Percentiles rank a stretch among this genome's conserved stretches.
Conservation (phyloP, 78 protist genomes). For the Cavenderia fasciculata region DNA sequence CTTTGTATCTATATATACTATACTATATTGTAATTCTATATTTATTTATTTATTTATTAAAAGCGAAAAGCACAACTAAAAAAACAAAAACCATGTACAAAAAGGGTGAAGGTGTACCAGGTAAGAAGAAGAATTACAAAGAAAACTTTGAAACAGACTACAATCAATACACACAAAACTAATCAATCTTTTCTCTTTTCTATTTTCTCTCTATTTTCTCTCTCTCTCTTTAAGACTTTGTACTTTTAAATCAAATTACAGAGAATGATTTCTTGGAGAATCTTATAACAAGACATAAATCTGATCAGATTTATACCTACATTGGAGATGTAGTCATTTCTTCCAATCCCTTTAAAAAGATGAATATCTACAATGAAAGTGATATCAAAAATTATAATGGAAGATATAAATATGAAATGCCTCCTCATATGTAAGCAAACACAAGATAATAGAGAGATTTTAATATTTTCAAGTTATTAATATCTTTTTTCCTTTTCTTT, state of each 20-base stretch:
- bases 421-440: constrained; percentile 75
- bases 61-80: not conserved
- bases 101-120: constrained; percentile 69
- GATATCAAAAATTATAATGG: constrained; percentile 48
- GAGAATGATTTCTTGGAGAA: constrained; percentile 81
- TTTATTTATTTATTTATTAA: not conserved
- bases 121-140: too few species aligned
- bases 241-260: constrained; percentile 74
- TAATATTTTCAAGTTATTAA: not conserved
- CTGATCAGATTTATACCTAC: constrained; percentile 84
- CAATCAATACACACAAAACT: too few species aligned
- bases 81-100: constrained; percentile 40
- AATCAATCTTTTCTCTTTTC: too few species aligned
- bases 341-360: constrained; percentile 90
- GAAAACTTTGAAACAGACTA: too few species aligned
- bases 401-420: constrained; percentile 65
- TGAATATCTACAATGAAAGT: constrained; percentile 58
- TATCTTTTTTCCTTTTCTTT: not conserved
- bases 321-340: constrained; percentile 92
- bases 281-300: constrained; percentile 47
- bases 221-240: too few species aligned
- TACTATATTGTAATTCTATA: not conserved
- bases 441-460: not conserved
- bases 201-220: too few species aligned
- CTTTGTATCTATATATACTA: too few species aligned